Evolutionary conservation across 257 asterid genomes (phyloP).

Genomic region (Solanum stenotomum): DNA sequence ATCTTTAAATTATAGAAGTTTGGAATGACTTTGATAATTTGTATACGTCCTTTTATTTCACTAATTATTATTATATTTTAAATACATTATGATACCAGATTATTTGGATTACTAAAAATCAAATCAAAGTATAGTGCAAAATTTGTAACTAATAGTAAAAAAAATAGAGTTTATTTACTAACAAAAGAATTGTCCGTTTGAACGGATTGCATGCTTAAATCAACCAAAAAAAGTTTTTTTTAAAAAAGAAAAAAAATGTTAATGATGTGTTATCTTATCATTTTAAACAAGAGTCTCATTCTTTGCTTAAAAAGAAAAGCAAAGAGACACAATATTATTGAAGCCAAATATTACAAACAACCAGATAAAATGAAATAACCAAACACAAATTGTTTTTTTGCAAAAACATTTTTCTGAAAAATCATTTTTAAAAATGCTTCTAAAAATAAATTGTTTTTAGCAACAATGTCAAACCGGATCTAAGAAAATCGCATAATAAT

Average conservation of each 20-base stretch:
- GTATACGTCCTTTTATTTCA: background rate
- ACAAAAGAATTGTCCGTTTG: no score
- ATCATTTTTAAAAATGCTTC: no score
- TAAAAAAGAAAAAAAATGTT: no score
- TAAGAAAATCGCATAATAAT: background rate
- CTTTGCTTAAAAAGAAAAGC: background rate
- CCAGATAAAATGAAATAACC: background rate
- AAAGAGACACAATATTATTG: background rate
- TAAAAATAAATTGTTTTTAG: no score
- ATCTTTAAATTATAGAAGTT: background rate
- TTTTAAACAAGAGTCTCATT: background rate
- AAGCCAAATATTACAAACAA: background rate
- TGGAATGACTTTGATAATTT: background rate
- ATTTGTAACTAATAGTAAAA: no score
- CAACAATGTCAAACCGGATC: background rate
- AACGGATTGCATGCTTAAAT: background rate
- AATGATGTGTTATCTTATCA: background rate
- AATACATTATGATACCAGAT: background rate
- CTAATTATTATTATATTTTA: background rate
- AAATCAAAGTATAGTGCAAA: background rate
- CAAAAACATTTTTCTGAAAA: no score
- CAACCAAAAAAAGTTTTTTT: background rate
- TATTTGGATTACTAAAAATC: background rate
- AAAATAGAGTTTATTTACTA: no score
- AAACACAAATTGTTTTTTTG: no score